A percentile compares a stretch with the other conserved stretches of the same genome.
Conservation (phyloP, 2,329 filamentous ascomycete species). For the Pseudodiploospora longispora region DNA sequence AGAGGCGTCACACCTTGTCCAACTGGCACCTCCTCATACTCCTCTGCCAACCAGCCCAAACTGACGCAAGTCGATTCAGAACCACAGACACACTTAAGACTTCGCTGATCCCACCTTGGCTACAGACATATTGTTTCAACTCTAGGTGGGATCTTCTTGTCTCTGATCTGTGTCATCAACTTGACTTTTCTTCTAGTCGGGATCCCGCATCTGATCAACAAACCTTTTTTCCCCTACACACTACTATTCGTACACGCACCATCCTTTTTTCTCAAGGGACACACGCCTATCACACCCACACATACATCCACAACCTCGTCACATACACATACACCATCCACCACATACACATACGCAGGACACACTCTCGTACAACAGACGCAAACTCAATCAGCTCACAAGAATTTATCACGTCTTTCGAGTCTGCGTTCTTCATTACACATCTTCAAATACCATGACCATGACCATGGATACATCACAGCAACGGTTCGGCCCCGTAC, state of each 20-base stretch:
- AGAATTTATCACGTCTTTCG: background rate
- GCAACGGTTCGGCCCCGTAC: conserved; percentile 63
- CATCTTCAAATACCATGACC: conserved; percentile 58
- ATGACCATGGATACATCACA: conserved; percentile 91
- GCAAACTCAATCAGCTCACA: background rate
- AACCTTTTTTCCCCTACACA: conserved; percentile 15
- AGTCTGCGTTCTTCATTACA: conserved; percentile 1
- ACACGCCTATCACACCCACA: conserved; percentile 2
- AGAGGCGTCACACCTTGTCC: conserved; percentile 40
- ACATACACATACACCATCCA: conserved; percentile 9
- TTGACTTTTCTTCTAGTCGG: conserved; percentile 36
- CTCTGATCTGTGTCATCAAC: conserved; percentile 35
- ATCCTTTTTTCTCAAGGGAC: background rate
- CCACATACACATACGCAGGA: background rate
- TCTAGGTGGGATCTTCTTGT: conserved; percentile 29
- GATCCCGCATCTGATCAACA: conserved; percentile 47
- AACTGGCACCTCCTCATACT: conserved; percentile 3
- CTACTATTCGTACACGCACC: background rate
- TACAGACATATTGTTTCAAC: conserved; percentile 23
- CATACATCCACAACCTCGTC: conserved; percentile 7
- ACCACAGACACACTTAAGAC: conserved; percentile 44
- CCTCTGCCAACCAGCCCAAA: conserved; percentile 17
- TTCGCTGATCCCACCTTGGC: conserved; percentile 48
- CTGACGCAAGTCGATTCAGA: conserved; percentile 33
- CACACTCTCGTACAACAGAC: too few relatives aligned